Evolutionary conservation across 2,329 filamentous ascomycete species (phyloP).

Genomic region (Aspergillus latus): DNA sequence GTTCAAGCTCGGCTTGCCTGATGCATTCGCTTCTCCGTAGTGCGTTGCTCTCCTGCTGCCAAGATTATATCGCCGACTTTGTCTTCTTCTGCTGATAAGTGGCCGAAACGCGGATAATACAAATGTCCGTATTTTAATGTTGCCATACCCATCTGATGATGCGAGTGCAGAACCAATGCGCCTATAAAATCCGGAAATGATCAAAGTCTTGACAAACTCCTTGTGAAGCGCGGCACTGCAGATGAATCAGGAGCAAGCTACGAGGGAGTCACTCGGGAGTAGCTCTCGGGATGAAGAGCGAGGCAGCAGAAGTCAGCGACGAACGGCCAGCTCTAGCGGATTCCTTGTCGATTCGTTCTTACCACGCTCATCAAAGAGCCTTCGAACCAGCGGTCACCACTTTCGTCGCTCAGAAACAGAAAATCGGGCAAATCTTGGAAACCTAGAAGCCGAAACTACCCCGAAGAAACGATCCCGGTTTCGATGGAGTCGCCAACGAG

Average conservation of each 20-base stretch:
- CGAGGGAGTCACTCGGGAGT: constrained; percentile 36
- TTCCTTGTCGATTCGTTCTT: constrained; percentile 48
- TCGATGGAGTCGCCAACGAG: constrained; percentile 35
- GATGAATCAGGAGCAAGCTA: constrained; percentile 31
- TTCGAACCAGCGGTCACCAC: constrained; percentile 26
- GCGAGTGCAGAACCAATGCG: not conserved
- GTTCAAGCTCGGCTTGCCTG: not conserved
- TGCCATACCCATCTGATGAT: not conserved
- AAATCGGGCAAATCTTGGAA: constrained; percentile 43
- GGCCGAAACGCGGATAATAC: constrained; percentile 1
- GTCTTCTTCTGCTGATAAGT: not conserved
- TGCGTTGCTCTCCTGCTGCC: constrained; percentile 23
- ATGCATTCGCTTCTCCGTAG: constrained; percentile 24
- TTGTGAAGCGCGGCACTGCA: constrained; percentile 20
- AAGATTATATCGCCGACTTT: not conserved
- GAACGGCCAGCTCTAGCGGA: constrained; percentile 38
- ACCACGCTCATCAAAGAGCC: constrained; percentile 26
- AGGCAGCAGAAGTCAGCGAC: constrained; percentile 26
- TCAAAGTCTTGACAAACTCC: constrained; percentile 19
- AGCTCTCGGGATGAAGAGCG: constrained; percentile 37
- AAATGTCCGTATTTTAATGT: not conserved
- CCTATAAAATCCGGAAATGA: not conserved
- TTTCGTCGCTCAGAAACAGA: constrained; percentile 30
- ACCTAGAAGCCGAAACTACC: constrained; percentile 31
- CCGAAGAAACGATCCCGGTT: constrained; percentile 39